Evolutionary conservation across 1,284 basidiomycete genomes (phyloP).

Genomic region (Phellopilus nigrolimitatus): DNA sequence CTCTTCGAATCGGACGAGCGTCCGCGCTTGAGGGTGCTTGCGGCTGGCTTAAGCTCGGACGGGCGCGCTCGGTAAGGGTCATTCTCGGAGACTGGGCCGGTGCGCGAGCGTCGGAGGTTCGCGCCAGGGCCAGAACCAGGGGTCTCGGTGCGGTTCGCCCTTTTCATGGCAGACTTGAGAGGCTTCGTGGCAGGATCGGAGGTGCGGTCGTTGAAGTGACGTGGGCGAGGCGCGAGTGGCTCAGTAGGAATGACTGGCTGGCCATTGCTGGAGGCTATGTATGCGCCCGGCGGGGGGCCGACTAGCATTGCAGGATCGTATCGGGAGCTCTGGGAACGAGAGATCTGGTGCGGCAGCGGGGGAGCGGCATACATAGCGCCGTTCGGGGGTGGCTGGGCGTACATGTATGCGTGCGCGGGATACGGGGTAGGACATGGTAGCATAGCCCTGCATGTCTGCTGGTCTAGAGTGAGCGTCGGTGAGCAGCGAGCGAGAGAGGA

Average conservation of each 20-base stretch:
- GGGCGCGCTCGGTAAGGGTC: slow-evolving; percentile 8
- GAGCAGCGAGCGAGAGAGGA: neutral
- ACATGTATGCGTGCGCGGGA: slow-evolving; percentile 17
- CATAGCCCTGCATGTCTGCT: slow-evolving; percentile 11
- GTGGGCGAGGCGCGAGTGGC: slow-evolving; percentile 2
- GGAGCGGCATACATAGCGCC: neutral
- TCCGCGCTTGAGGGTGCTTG: slow-evolving; percentile 26
- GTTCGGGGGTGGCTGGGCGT: neutral
- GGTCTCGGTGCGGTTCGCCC: slow-evolving; percentile 22
- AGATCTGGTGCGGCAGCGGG: slow-evolving; percentile 12
- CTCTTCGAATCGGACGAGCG: slow-evolving; percentile 33
- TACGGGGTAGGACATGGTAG: neutral
- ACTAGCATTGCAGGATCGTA: slow-evolving; percentile 9
- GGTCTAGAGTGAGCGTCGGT: neutral
- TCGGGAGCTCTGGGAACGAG: slow-evolving; percentile 15
- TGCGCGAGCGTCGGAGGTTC: slow-evolving; percentile 13
- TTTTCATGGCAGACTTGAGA: slow-evolving; percentile 60
- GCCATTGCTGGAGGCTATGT: slow-evolving; percentile 1
- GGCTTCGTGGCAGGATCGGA: slow-evolving; percentile 26
- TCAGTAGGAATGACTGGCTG: slow-evolving; percentile 8
- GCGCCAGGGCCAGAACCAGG: slow-evolving; percentile 1
- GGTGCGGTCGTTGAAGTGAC: slow-evolving; percentile 20
- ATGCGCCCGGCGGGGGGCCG: slow-evolving; percentile 4
- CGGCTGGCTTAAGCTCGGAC: slow-evolving; percentile 8
- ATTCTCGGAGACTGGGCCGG: slow-evolving; percentile 5